Evolutionary conservation across 1,284 basidiomycete genomes (phyloP).

Genomic region (Pascua sp.): DNA sequence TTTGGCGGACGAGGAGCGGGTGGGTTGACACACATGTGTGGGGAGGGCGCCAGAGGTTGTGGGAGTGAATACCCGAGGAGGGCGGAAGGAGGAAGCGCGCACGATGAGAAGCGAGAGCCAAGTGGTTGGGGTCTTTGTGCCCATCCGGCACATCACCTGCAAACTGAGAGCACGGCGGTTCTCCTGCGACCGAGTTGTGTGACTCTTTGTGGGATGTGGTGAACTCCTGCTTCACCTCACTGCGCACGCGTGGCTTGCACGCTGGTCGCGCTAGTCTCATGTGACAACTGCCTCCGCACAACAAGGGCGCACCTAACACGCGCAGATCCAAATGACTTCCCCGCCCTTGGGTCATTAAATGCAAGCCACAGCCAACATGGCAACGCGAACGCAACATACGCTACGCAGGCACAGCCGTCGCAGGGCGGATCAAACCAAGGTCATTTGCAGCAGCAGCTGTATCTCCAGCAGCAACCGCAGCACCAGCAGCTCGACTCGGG

Average conservation of each 20-base stretch:
- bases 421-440: slow-evolving; percentile 17
- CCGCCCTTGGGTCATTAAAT: slow-evolving; percentile 38
- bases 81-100: not conserved
- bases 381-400: slow-evolving; percentile 32
- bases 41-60: not conserved
- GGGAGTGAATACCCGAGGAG: not conserved
- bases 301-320: not conserved
- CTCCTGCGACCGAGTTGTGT: not conserved
- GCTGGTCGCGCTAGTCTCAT: too few relatives aligned
- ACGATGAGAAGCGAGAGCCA: not conserved
- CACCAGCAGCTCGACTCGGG: slow-evolving; percentile 38
- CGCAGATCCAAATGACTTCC: slow-evolving; percentile 45
- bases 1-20: slow-evolving; percentile 29
- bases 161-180: not conserved
- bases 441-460: slow-evolving; percentile 19
- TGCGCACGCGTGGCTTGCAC: too few relatives aligned
- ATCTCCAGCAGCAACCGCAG: slow-evolving; percentile 33
- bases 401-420: slow-evolving; percentile 35
- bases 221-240: too few relatives aligned
- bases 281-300: too few relatives aligned
- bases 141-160: not conserved
- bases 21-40: slow-evolving; percentile 6
- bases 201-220: too few relatives aligned
- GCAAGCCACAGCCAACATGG: slow-evolving; percentile 21
- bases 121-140: not conserved